A percentile compares a stretch with the other conserved stretches of the same genome.
phyloP scores from a whole-genome alignment of 768 basidiomycete genomes.

The Epithele typhae region DNA sequence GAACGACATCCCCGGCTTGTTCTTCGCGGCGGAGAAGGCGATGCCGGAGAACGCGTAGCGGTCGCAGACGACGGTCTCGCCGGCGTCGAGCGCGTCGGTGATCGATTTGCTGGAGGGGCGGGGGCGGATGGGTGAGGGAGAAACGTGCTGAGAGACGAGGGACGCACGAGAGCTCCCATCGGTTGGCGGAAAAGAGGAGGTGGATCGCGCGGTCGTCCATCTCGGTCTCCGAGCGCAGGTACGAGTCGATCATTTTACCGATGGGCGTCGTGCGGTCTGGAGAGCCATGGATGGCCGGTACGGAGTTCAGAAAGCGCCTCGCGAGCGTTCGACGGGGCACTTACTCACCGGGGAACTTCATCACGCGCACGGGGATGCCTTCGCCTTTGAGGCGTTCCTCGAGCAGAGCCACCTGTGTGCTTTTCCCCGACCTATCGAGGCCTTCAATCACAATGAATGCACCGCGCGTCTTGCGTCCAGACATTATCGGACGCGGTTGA shows the following conservation, averaged over 20 bases:
- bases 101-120: conserved; percentile 49
- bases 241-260: conserved; percentile 90
- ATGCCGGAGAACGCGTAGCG: conserved; percentile 96
- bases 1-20: conserved; percentile 43
- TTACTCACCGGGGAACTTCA: conserved; percentile 86
- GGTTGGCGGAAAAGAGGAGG: conserved; percentile 92
- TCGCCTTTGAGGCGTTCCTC: conserved; percentile 46
- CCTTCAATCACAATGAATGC: conserved; percentile 94
- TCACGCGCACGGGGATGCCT: conserved; percentile 45
- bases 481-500: conserved; percentile 3
- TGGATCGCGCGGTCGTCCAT: conserved; percentile 91
- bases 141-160: too few relatives aligned
- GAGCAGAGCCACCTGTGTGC: conserved; percentile 74
- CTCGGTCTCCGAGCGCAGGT: conserved; percentile 78
- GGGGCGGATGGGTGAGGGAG: too few relatives aligned
- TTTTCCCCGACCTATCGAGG: conserved; percentile 93
- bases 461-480: conserved; percentile 33
- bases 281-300: background rate
- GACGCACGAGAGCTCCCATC: conserved; percentile 90
- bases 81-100: conserved; percentile 48
- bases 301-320: too few relatives aligned
- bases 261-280: conserved; percentile 88
- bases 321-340: background rate
- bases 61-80: conserved; percentile 81
- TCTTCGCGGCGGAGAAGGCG: conserved; percentile 69